Evolutionary conservation across 176 grass and related monocot genomes (phyloP), one percentile per base, ranked within the genome.

Genomic region (Echinochloa phyllopogon): DNA sequence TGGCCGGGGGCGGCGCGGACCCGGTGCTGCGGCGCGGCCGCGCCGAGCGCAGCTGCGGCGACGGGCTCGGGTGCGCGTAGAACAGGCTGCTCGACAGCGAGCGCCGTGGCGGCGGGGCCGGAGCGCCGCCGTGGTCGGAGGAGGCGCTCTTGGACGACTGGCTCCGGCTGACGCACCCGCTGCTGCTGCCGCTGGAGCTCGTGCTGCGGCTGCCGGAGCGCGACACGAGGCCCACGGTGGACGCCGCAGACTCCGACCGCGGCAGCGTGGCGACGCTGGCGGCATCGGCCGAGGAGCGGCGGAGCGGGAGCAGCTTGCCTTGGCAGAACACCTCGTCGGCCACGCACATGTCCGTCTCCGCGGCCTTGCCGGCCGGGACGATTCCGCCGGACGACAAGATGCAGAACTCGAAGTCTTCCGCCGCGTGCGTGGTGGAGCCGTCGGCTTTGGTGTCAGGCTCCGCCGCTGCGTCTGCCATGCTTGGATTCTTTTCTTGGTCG

Each of bases 281-380:
- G 7, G 20, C 39, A 0, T 87, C 80, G 10, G 45, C 16, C 18
- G 75, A 81, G 29, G 89, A 87, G 16, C 84, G 76, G 0, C 72
- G 76, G 21, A 94, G 92, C 23, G 90, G 93, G 38, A 95, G 93
- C 18, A 95, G 82, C 80, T 85, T 89, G 3, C 93, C 93, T 11
- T 85, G 65, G 83, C 84, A 88, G 83, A 95, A 95, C 13, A 95
- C 58, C 82, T 95, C 93, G 65, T 95, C 93, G 23, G 93, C 93
- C 10, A 87, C 93, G 88, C 92, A 94, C 89, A 94, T 94, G 76
- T 85, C 84, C 3, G 18, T 53, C 9, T 27, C 52, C 48, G 77
- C 84, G 38, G 1, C 80, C 36, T 52, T n/a, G 41, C 75, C 68
- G 11, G 48, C 79, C 17, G 70, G 39, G 40, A 84, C 70, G 8